Conservation (phyloP, 257 asterid genomes). For the Scutellaria barbata region DNA sequence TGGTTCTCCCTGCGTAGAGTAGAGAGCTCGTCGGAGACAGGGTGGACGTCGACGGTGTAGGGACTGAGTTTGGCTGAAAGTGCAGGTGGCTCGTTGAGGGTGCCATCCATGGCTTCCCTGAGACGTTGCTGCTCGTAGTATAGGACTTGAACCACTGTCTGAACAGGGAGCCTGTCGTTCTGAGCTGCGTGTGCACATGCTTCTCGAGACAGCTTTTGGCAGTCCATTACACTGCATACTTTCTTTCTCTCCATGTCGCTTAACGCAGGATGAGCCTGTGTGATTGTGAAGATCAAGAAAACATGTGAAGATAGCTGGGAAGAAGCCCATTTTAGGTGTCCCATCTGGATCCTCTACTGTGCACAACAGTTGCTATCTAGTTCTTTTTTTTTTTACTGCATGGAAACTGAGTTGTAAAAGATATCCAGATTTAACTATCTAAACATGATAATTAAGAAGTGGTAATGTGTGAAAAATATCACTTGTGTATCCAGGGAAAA, state of each 20-base stretch:
- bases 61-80: constrained; percentile 38
- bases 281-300: background rate
- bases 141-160: constrained; percentile 84
- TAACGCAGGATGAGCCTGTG: constrained; percentile 80
- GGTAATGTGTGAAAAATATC: no score
- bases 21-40: constrained; percentile 47
- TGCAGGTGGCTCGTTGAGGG: constrained; percentile 45
- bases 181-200: constrained; percentile 94
- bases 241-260: constrained; percentile 83
- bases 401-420: no score
- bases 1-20: constrained; percentile 62
- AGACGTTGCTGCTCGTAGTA: constrained; percentile 89
- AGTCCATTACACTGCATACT: constrained; percentile 87
- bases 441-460: no score
- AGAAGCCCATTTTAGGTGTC: no score
- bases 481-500: no score
- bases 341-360: background rate
- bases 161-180: constrained; percentile 83
- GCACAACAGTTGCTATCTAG: background rate
- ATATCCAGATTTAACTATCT: no score
- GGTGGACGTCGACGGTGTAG: constrained; percentile 38
- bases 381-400: no score
- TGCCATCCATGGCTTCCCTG: constrained; percentile 61
- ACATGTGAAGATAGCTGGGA: background rate
- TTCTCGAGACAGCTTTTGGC: constrained; percentile 85